Conservation (phyloP, 176 grass and related monocot species). For the Puya raimondii region DNA sequence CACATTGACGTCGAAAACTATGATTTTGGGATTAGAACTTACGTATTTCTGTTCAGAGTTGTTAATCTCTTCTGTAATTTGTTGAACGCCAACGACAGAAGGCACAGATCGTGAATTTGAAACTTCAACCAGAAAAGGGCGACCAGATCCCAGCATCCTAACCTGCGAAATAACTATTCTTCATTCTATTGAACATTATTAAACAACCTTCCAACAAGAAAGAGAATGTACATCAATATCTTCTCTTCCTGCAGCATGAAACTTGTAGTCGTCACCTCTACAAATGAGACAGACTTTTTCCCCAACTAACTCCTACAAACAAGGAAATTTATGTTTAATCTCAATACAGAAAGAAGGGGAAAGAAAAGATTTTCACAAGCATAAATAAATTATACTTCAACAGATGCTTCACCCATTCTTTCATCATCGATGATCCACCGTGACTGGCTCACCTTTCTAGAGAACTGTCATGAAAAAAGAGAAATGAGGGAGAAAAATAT, state of each 20-base stretch:
- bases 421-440: constrained; percentile 99
- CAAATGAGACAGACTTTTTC: constrained; percentile 47
- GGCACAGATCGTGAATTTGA: constrained; percentile 58
- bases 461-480: constrained; percentile 45
- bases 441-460: constrained; percentile 94
- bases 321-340: constrained; percentile 4
- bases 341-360: background rate
- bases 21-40: constrained; percentile 21
- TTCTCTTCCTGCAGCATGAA: constrained; percentile 97
- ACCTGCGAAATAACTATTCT: constrained; percentile 40
- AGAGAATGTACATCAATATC: constrained; percentile 76
- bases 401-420: constrained; percentile 96
- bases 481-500: constrained; percentile 2
- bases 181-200: constrained; percentile 23
- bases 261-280: constrained; percentile 75
- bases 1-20: background rate
- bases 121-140: constrained; percentile 85
- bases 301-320: constrained; percentile 73
- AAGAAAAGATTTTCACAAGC: constrained; percentile 1
- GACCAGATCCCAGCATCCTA: constrained; percentile 93
- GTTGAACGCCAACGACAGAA: constrained; percentile 53
- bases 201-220: constrained; percentile 13
- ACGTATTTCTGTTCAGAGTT: constrained; percentile 71
- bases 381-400: constrained; percentile 47
- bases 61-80: constrained; percentile 72